Evolutionary conservation across 306 rosid species (phyloP), one percentile per base, ranked within the genome.

Genomic region (Begonia loranthoides): DNA sequence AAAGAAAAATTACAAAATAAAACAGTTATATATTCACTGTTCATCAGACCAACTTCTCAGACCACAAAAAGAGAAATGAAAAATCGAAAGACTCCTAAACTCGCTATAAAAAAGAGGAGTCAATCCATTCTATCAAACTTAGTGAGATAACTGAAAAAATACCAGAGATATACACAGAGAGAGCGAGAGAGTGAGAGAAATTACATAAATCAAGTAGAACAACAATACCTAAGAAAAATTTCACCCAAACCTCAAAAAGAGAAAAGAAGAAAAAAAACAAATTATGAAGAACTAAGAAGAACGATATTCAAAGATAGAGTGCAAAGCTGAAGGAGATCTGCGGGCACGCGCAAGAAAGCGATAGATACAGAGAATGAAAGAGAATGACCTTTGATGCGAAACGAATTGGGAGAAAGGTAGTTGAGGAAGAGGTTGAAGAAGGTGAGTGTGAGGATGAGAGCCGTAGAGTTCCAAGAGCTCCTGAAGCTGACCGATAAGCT

Each of bases 401-500:
- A 22, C 49, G 15, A 60, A 57, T 14, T 58, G 62, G 17, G 77
- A 63, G 40, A 59, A 72, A 54, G 62, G 62, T 12, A 54, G 64
- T 22, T 48, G 78, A 39, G 6, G 73, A 15, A 60, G 48, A 36
- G 61, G 66, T 36, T 46, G 72, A 49, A 58, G 50, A 13, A 16
- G 54, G 28, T 11, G 64, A 15, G 56, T 64, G 13, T 50, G 48
- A 10, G 67, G 73, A 34, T 59, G 62, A 51, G 83, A 69, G 24
- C 68, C 66, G 69, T 59, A 65, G 64, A 70, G 57, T 66, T 81
- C 77, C 15, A 77, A 58, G 62, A 76, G 67, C 44, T 80, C 76
- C 63, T 78, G 86, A 78, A 82, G 83, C 73, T 83, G 87, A 83
- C 73, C 81, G 81, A 87, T 80, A 40, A 80, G 72, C 65, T 87